Base-by-base conservation (phyloP, 805 yeast species). In the Candida odintsovae region DNA sequence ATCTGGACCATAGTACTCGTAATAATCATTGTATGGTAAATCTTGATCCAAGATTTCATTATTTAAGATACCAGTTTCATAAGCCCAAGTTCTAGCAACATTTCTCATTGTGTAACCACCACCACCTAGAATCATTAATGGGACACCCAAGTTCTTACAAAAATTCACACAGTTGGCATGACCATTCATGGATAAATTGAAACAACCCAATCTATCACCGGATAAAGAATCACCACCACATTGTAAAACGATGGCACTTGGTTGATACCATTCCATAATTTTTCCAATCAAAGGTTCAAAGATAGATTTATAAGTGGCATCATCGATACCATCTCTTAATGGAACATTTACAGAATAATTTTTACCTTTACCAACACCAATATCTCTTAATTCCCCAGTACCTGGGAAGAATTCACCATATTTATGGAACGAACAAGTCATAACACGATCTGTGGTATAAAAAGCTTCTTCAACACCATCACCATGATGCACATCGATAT, bases 401-500 rank as follows among this genome's bases (percentile, higher is more conserved):
- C 97, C 97, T 3, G 99, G 99, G 75, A 92, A 92, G 63, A 89
- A 92, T 65, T 89, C 94, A 19, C 98, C 98, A 57, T 78, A 92
- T 67, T 90, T 92, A 73, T 90, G 98, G 74, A 90, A 90, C 11
- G 95, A 85, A 55, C 90, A 90, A 1, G 97, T 90, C 97, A 90
- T 90, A 40, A 90, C 98, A 50, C 98, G 72, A 65, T 90, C 98
- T 2, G 97, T 87, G 16, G 94, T 79, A 68, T 92, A 87, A 61
- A 92, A 92, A 1, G 97, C 97, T 66, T 92, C 98, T 65, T 92
- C 96, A 18, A 92, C 98, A 53, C 98, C 98, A 66, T 92, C 98
- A 40, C 98, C 98, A 62, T 92, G 98, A 65, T 92, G 98, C 13
- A 92, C 78, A 65, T 92, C 98, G 47, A 90, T 90, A 66, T 92